phyloP scores from a whole-genome alignment of 768 basidiomycete species.

The Rhizopogon sp. region DNA sequence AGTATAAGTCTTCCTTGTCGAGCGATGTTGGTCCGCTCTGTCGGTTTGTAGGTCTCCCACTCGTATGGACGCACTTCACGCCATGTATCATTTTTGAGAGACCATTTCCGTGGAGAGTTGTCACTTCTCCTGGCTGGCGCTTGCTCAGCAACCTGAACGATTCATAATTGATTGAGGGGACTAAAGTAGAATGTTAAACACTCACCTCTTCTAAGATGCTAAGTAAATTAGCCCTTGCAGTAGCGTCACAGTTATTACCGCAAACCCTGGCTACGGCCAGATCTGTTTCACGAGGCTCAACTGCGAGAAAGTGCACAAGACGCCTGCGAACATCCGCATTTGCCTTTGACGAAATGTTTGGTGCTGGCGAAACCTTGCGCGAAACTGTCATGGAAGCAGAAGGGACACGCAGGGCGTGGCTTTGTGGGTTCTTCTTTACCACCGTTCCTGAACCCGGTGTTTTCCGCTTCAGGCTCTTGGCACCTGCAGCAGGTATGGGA shows the following conservation, averaged over 20 bases:
- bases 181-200: neutral
- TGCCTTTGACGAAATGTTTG: conserved; percentile 14
- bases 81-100: conserved; percentile 56
- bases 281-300: conserved; percentile 39
- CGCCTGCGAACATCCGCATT: conserved; percentile 28
- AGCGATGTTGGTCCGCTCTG: conserved; percentile 45
- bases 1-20: conserved; percentile 47
- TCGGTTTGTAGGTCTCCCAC: conserved; percentile 45
- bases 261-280: conserved; percentile 40
- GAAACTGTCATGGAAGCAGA: conserved; percentile 22
- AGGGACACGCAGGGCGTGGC: conserved; percentile 23
- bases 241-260: conserved; percentile 30
- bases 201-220: conserved; percentile 48
- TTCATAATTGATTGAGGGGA: neutral
- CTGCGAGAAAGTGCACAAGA: conserved; percentile 47
- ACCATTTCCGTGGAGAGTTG: conserved; percentile 40
- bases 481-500: conserved; percentile 18
- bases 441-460: conserved; percentile 22
- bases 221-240: conserved; percentile 37
- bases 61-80: conserved; percentile 66
- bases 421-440: conserved; percentile 12
- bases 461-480: conserved; percentile 43
- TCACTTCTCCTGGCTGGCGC: conserved; percentile 28
- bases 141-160: conserved; percentile 47
- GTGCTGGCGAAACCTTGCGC: conserved; percentile 26